phyloP scores from a whole-genome alignment of 768 basidiomycete genomes.

The Rhodotorula diobovata region DNA sequence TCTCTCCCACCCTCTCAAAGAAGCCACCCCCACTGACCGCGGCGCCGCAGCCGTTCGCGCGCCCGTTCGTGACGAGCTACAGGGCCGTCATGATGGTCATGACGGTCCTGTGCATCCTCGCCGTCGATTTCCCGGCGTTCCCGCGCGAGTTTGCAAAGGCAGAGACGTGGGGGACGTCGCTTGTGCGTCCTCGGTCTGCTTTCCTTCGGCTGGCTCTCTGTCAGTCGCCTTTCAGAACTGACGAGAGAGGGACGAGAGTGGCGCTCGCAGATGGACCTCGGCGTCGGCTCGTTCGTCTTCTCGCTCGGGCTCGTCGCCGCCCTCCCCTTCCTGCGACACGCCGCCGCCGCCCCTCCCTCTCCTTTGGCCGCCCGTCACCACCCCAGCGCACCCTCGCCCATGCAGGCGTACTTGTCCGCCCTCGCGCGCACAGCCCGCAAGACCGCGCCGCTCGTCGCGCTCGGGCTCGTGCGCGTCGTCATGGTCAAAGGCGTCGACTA shows the following conservation, averaged over 20 bases:
- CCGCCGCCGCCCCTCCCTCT: too few relatives aligned
- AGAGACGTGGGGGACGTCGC: slow-evolving; percentile 87
- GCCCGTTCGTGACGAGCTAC: slow-evolving; percentile 79
- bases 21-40: background rate
- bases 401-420: slow-evolving; percentile 47
- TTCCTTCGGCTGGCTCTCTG: background rate
- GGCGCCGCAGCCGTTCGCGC: slow-evolving; percentile 45
- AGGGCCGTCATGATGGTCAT: slow-evolving; percentile 92
- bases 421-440: slow-evolving; percentile 57
- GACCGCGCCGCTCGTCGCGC: slow-evolving; percentile 60
- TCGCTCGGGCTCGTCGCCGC: slow-evolving; percentile 91
- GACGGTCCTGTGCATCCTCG: slow-evolving; percentile 83
- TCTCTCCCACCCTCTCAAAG: slow-evolving; percentile 11
- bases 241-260: background rate
- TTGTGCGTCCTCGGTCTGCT: slow-evolving; percentile 57
- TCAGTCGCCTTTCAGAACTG: too few relatives aligned
- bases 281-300: slow-evolving; percentile 96
- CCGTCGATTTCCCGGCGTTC: slow-evolving; percentile 91
- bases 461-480: slow-evolving; percentile 72
- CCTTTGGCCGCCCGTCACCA: background rate
- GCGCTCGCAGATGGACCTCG: slow-evolving; percentile 94
- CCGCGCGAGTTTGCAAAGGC: slow-evolving; percentile 84
- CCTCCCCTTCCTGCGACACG: slow-evolving; percentile 62
- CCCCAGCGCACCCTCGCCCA: slow-evolving; percentile 33
- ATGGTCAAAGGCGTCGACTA: slow-evolving; percentile 91